A percentile compares a stretch with the other conserved stretches of the same genome.
Evolutionary conservation across 257 asterid species (phyloP).

Genomic region (Agastache rugosa): DNA sequence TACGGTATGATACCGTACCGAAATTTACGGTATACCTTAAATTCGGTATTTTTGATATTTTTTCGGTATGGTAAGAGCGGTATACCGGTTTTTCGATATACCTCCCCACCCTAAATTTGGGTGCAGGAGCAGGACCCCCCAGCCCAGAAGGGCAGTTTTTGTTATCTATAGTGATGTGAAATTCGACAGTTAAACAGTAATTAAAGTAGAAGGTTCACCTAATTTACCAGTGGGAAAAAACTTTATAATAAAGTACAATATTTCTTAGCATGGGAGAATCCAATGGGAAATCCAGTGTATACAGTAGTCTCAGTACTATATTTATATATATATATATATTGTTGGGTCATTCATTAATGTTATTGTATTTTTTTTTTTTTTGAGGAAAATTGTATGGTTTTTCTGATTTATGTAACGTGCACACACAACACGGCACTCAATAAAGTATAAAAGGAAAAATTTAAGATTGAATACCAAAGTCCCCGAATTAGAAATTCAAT

Average conservation of each 20-base stretch:
- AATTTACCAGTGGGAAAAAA: conserved; percentile 21
- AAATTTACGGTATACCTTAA: no score
- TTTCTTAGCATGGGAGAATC: conserved; percentile 40
- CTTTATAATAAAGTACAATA: conserved; percentile 23
- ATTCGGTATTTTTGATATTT: no score
- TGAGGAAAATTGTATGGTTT: no score
- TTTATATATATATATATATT: conserved; percentile 7
- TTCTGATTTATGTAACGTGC: conserved; percentile 35
- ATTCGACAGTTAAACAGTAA: conserved; percentile 29
- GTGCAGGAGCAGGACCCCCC: conserved; percentile 31
- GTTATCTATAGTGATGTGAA: background rate
- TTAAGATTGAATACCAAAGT: background rate
- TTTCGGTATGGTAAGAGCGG: no score
- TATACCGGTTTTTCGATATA: no score
- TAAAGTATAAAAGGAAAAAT: background rate
- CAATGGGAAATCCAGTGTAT: conserved; percentile 33
- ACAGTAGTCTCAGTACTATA: background rate
- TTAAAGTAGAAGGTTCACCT: conserved; percentile 18
- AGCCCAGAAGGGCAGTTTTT: conserved; percentile 12
- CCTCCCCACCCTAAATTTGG: no score
- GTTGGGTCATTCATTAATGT: conserved; percentile 32
- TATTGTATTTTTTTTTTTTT: no score
- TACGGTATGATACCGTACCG: no score
- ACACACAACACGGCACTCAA: background rate
- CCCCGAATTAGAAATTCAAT: background rate